phyloP scores from a whole-genome alignment of 208 protist species.

The Acanthamoeba polyphaga region DNA sequence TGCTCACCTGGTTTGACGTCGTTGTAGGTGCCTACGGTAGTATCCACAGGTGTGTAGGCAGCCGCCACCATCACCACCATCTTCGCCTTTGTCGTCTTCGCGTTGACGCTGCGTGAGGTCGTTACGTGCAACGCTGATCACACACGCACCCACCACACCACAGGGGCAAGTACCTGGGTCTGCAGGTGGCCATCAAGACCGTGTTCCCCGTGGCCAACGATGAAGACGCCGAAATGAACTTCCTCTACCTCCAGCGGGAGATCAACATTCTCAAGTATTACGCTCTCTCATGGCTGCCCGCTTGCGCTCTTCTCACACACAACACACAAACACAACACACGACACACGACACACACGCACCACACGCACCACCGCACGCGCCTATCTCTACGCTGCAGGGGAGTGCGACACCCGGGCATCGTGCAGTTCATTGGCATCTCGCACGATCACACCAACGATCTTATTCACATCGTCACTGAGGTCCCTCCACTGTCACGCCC shows the following conservation, averaged over 20 bases:
- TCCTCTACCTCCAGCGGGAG: slow-evolving; percentile 55
- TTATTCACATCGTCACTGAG: slow-evolving; percentile 67
- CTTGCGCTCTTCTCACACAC: too few relatives aligned
- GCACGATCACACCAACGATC: slow-evolving; percentile 54
- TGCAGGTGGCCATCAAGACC: slow-evolving; percentile 68
- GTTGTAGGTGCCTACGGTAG: slow-evolving; percentile 31
- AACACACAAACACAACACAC: not conserved
- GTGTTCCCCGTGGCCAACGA: slow-evolving; percentile 67
- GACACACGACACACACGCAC: not conserved
- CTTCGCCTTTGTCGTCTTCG: too few relatives aligned
- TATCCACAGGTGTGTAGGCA: slow-evolving; percentile 11
- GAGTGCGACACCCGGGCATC: slow-evolving; percentile 44
- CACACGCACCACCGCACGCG: not conserved
- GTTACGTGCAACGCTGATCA: not conserved
- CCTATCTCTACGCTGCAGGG: not conserved
- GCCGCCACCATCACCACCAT: not conserved
- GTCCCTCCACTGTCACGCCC: not conserved
- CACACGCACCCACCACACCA: not conserved
- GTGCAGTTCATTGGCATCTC: slow-evolving; percentile 70
- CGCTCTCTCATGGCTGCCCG: not conserved
- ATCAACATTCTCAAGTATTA: slow-evolving; percentile 64
- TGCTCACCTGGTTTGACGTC: not conserved
- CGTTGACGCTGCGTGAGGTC: too few relatives aligned
- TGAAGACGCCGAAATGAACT: slow-evolving; percentile 61
- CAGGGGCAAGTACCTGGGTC: slow-evolving; percentile 57